Conservation (phyloP, 192 early-diverging fungal species). For the Spinellus fusiger region DNA sequence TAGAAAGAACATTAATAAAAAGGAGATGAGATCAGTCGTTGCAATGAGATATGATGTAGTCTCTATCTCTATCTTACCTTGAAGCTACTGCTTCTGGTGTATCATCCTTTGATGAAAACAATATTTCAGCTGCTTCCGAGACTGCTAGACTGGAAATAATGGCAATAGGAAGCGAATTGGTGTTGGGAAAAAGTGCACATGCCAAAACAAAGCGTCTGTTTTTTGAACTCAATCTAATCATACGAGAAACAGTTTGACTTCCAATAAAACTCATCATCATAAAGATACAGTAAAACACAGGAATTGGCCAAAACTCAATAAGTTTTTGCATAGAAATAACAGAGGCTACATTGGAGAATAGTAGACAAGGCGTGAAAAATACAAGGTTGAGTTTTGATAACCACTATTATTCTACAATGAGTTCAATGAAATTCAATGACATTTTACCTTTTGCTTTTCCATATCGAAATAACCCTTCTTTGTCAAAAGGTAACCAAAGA, state of each 20-base stretch:
- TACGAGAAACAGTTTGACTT: constrained; percentile 30
- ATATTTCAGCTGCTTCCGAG: constrained; percentile 37
- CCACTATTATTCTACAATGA: constrained; percentile 27
- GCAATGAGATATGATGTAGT: too few relatives aligned
- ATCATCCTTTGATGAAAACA: constrained; percentile 36
- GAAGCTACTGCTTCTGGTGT: constrained; percentile 42
- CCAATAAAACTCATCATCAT: constrained; percentile 28
- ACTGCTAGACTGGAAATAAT: constrained; percentile 57
- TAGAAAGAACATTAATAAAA: constrained; percentile 14
- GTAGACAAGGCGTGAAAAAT: constrained; percentile 69
- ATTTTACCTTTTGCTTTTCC: constrained; percentile 31
- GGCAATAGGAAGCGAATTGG: constrained; percentile 69
- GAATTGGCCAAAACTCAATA: constrained; percentile 67
- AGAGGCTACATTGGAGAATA: constrained; percentile 71
- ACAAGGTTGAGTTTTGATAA: constrained; percentile 56
- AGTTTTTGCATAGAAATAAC: constrained; percentile 56
- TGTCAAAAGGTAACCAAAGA: constrained; percentile 22
- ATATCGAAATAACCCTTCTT: constrained; percentile 24
- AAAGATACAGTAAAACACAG: constrained; percentile 42
- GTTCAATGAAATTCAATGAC: not conserved
- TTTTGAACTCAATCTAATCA: constrained; percentile 37
- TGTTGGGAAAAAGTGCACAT: constrained; percentile 65
- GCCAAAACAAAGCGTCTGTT: constrained; percentile 57
- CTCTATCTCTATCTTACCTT: constrained; percentile 26
- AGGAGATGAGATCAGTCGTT: too few relatives aligned